phyloP scores from a whole-genome alignment of 2,329 filamentous ascomycete genomes.

The Pyrenochaeta sp. region DNA sequence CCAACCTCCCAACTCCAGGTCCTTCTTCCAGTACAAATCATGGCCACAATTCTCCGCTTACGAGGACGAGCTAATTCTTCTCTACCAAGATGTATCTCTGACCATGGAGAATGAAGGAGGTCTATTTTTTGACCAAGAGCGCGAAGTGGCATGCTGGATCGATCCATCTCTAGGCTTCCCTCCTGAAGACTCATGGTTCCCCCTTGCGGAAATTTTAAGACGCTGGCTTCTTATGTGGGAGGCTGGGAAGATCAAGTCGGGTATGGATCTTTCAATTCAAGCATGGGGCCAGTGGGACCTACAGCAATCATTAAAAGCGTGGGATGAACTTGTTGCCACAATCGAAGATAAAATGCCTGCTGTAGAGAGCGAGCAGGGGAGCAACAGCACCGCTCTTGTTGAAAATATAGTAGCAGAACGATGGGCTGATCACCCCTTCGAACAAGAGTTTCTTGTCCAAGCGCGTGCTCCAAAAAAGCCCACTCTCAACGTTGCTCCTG shows the following conservation, averaged over 20 bases:
- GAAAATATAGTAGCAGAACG: slow-evolving; percentile 2
- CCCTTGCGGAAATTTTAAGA: slow-evolving; percentile 2
- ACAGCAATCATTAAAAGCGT: slow-evolving; percentile 3
- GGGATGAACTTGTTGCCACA: slow-evolving; percentile 6
- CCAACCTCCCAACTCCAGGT: slow-evolving; percentile 6
- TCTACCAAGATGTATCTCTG: slow-evolving; percentile 6
- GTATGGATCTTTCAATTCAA: slow-evolving; percentile 1
- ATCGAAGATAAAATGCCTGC: slow-evolving; percentile 6
- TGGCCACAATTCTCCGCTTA: slow-evolving; percentile 8
- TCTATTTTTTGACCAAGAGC: slow-evolving; percentile 7
- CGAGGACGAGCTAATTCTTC: slow-evolving; percentile 8
- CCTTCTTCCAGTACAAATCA: slow-evolving; percentile 7
- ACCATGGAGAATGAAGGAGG: slow-evolving; percentile 5
- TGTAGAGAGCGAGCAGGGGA: slow-evolving; percentile 2
- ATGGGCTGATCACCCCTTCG: slow-evolving; percentile 5
- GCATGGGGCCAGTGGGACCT: slow-evolving; percentile 6
- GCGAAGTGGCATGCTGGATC: slow-evolving; percentile 7
- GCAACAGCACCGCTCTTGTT: slow-evolving; percentile 1
- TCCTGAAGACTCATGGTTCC: slow-evolving; percentile 4
- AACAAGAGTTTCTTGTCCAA: slow-evolving; percentile 4
- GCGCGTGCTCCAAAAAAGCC: slow-evolving; percentile 5
- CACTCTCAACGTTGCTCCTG: slow-evolving; percentile 5
- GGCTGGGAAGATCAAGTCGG: slow-evolving; percentile 3
- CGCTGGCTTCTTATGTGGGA: slow-evolving; percentile 10
- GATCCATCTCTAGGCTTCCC: slow-evolving; percentile 3